Evolutionary conservation across 345 rosid species (phyloP).

Genomic region (Eucalyptus erythrocorys): DNA sequence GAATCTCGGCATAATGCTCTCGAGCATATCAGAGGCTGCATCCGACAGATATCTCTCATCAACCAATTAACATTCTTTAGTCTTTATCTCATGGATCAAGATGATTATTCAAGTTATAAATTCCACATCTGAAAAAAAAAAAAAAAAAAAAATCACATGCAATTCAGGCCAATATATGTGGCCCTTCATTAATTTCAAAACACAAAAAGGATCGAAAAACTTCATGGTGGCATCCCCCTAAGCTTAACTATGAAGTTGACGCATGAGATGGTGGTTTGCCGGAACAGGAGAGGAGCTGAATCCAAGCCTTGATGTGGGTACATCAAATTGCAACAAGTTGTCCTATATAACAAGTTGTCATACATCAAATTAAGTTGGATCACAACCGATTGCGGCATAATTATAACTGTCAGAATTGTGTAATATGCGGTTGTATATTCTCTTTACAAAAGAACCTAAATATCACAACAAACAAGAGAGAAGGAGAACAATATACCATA

Average conservation of each 20-base stretch:
- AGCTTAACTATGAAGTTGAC: constrained; percentile 38
- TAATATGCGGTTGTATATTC: too few relatives aligned
- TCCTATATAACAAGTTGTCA: constrained; percentile 7
- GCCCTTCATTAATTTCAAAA: background rate
- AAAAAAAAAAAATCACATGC: background rate
- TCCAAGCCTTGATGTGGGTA: background rate
- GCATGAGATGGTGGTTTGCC: constrained; percentile 36
- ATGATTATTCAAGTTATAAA: background rate
- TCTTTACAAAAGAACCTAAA: too few relatives aligned
- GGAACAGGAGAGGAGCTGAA: constrained; percentile 8
- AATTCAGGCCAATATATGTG: background rate
- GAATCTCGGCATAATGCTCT: background rate
- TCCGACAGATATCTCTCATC: background rate
- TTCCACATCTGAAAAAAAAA: background rate
- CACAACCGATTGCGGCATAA: too few relatives aligned
- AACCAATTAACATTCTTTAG: background rate
- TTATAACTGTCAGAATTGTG: too few relatives aligned
- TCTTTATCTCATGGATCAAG: background rate
- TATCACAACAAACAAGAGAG: too few relatives aligned
- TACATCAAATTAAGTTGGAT: background rate
- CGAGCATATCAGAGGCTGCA: background rate
- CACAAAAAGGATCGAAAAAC: background rate
- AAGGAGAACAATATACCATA: too few relatives aligned
- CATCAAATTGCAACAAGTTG: background rate
- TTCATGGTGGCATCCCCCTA: background rate